Evolutionary conservation across 306 rosid species (phyloP), one percentile per base, ranked within the genome.

Genomic region (Cicer bijugum): DNA sequence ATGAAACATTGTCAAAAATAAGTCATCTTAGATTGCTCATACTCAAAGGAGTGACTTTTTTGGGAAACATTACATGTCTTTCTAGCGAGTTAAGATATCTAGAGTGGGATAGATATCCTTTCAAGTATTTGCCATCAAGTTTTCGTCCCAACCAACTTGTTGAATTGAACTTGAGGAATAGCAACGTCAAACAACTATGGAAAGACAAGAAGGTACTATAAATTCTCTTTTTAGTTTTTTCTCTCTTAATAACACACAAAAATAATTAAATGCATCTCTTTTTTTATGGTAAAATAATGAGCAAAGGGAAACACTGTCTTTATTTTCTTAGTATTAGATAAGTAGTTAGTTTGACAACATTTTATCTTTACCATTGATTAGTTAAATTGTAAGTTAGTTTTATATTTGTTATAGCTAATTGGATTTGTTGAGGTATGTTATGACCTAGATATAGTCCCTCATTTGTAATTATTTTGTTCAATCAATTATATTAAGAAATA

Each of bases 81-180:
- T 79, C 78, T 10, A 79, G 55, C 0, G 35, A 64, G 37, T 53
- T 79, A 17, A 53, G 59, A 16, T 37, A 59, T 9, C n/a, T 79
- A 10, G 71, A 59, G 8, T 78, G 82, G 82, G 0, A 8, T 2
- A 0, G 0, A 0, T 78, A 52, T 44, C 78, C 82, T 8, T 71
- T 71, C 44, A 52, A 7, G 6, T 20, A 4, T 60, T 61, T 78
- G 9, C 82, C 82, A 5, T 8, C 76, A 9, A 50, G 6, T 47
- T 78, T 51, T 61, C 40, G 40, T 0, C 71, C 72, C 0, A 9
- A 3, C 7, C 43, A 62, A 40, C 82, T 70, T 20, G 82, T 70
- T 70, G 72, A 70, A 7, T 53, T 78, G 77, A 45, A 10, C 61
- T 8, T 77, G 52, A 16, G 6, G 16, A 1, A 6, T 3, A 58